phyloP scores from a whole-genome alignment of 139 green algal genomes.

The Chloropicon primus region DNA sequence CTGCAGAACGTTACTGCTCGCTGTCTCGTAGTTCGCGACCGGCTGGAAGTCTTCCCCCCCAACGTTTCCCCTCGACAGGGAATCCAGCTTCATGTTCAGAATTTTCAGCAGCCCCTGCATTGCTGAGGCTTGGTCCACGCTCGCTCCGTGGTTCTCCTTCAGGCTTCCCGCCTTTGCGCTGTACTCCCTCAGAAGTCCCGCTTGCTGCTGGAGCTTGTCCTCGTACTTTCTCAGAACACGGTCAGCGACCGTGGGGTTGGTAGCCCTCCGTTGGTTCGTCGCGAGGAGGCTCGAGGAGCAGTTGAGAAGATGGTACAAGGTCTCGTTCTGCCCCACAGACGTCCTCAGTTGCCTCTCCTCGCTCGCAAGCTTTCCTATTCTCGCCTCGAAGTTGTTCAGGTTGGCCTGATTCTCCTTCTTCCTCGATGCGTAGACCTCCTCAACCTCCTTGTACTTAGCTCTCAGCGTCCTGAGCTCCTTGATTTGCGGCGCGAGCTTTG shows the following conservation, averaged over 20 bases:
- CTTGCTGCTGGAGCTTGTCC: background rate
- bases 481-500: constrained; percentile 11
- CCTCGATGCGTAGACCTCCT: constrained; percentile 6
- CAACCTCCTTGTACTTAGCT: constrained; percentile 3
- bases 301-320: constrained; percentile 1
- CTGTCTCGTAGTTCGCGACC: background rate
- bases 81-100: background rate
- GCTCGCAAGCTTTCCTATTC: background rate
- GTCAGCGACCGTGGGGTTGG: background rate
- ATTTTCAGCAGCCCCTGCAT: background rate
- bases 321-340: background rate
- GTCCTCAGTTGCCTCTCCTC: background rate
- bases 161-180: background rate
- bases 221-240: background rate
- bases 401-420: constrained; percentile 11
- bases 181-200: background rate
- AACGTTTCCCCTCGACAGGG: background rate
- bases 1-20: background rate
- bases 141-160: background rate
- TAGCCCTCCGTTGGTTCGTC: background rate
- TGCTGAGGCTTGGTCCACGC: background rate
- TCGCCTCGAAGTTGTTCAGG: constrained; percentile 2
- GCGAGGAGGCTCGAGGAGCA: background rate
- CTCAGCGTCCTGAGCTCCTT: constrained; percentile 9
- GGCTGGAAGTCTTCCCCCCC: background rate